These are phyloP conservation scores for Salicornia ramosissima DNA, from an alignment of 148 eudicot genomes.

Conservation along the genomic window DNA sequence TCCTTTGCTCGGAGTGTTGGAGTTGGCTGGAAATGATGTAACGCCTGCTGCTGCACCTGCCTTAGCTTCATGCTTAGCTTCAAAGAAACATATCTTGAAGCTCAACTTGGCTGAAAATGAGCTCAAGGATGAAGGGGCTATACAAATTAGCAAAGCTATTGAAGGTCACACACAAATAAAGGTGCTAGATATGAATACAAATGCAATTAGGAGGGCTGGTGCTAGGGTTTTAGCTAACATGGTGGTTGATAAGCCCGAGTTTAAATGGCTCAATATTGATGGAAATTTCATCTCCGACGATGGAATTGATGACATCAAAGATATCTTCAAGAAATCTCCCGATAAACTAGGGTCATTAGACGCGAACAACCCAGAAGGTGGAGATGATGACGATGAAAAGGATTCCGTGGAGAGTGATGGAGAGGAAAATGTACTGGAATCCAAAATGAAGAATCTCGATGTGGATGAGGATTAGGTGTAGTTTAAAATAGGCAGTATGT, in stretches of 20 bases:
- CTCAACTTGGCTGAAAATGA: slow-evolving; percentile 64
- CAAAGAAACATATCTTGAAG: slow-evolving; percentile 37
- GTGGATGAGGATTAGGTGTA: slow-evolving; percentile 5
- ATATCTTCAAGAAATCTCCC: slow-evolving; percentile 46
- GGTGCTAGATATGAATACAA: slow-evolving; percentile 60
- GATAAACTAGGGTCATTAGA: slow-evolving; percentile 58
- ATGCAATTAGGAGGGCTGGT: slow-evolving; percentile 57
- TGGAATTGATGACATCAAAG: slow-evolving; percentile 65
- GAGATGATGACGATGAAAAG: slow-evolving; percentile 50
- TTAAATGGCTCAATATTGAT: slow-evolving; percentile 46
- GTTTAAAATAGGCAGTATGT: background rate
- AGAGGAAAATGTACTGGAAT: slow-evolving; percentile 38
- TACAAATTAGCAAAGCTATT: slow-evolving; percentile 50
- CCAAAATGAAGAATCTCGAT: slow-evolving; percentile 58
- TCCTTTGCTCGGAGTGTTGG: slow-evolving; percentile 56
- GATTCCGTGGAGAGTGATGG: slow-evolving; percentile 39
- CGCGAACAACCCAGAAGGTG: slow-evolving; percentile 78
- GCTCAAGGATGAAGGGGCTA: slow-evolving; percentile 64
- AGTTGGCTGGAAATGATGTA: slow-evolving; percentile 69
- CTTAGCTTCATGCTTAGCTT: slow-evolving; percentile 43
- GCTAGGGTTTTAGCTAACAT: slow-evolving; percentile 57
- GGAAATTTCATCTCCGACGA: slow-evolving; percentile 68
- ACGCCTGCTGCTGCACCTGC: slow-evolving; percentile 46
- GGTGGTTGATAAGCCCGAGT: slow-evolving; percentile 44
- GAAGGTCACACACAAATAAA: slow-evolving; percentile 45